phyloP scores from a whole-genome alignment of 2,329 filamentous ascomycete species.

The Exophiala lecanii-corni region DNA sequence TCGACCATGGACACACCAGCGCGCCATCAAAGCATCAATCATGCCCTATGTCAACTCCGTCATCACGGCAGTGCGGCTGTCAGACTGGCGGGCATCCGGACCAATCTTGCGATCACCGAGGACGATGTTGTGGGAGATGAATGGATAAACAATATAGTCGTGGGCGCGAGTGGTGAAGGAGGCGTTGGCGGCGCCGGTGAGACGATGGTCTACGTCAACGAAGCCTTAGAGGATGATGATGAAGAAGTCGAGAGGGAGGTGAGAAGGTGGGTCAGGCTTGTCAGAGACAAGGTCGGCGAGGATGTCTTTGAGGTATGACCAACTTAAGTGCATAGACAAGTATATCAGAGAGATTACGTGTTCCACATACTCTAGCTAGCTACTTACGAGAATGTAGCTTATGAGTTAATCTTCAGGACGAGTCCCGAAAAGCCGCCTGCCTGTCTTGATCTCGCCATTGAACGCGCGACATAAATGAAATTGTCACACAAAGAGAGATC shows the following conservation, averaged over 20 bases:
- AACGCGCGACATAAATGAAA: too few relatives aligned
- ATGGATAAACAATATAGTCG: conserved; percentile 61
- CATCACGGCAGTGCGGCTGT: conserved; percentile 63
- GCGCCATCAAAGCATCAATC: conserved; percentile 87
- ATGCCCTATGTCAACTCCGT: conserved; percentile 70
- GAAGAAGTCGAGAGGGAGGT: conserved; percentile 88
- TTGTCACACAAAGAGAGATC: too few relatives aligned
- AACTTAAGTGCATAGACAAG: too few relatives aligned
- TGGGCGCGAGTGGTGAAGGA: conserved; percentile 13
- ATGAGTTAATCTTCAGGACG: too few relatives aligned
- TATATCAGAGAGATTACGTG: too few relatives aligned
- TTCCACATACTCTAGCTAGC: too few relatives aligned
- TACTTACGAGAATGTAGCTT: too few relatives aligned
- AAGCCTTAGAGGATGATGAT: conserved; percentile 93
- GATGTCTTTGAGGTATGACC: conserved; percentile 41
- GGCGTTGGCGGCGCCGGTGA: conserved; percentile 45
- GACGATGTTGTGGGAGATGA: conserved; percentile 70
- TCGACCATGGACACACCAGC: conserved; percentile 66
- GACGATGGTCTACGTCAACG: conserved; percentile 94
- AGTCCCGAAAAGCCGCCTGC: too few relatives aligned
- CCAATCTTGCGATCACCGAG: conserved; percentile 74
- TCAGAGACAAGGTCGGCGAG: conserved; percentile 86
- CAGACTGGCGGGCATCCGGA: conserved; percentile 74
- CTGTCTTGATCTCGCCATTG: too few relatives aligned
- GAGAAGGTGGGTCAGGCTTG: conserved; percentile 80